A percentile compares a stretch with the other conserved stretches of the same genome.
Evolutionary conservation across 257 asterid genomes (phyloP).

Genomic region (Vinca minor): DNA sequence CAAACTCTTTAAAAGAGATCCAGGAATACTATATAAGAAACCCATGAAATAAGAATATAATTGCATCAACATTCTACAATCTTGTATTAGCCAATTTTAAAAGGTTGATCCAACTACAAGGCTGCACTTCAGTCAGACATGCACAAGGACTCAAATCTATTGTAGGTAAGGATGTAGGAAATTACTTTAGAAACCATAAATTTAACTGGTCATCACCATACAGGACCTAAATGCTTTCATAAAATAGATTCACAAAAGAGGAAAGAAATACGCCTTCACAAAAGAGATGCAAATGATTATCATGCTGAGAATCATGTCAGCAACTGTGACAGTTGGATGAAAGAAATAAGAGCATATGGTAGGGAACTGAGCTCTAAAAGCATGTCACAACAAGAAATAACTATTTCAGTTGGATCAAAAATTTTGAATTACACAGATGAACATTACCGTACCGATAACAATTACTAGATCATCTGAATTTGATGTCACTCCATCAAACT

Average conservation of each 20-base stretch:
- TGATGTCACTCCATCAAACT: slow-evolving; percentile 93
- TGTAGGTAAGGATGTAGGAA: not conserved
- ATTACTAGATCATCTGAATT: slow-evolving; percentile 76
- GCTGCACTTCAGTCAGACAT: not conserved
- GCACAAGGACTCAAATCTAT: not conserved
- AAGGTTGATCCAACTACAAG: not conserved
- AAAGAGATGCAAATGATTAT: not conserved
- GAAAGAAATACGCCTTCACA: not conserved
- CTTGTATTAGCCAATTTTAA: too few species aligned
- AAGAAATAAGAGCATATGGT: not conserved
- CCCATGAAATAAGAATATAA: not conserved
- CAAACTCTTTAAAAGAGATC: not conserved
- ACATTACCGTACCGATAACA: slow-evolving; percentile 87
- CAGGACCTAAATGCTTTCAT: not conserved
- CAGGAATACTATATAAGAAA: too few species aligned
- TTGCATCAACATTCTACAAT: too few species aligned
- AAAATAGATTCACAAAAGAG: too few species aligned
- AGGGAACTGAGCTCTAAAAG: not conserved
- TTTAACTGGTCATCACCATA: not conserved
- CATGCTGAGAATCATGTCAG: not conserved
- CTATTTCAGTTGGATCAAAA: not conserved
- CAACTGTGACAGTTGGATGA: not conserved
- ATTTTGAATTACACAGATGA: slow-evolving; percentile 8
- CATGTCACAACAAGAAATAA: not conserved
- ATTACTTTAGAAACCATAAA: not conserved